Evolutionary conservation across 805 yeast genomes (phyloP), one percentile per base, ranked within the genome.

Genomic region (Wickerhamomyces sydowiorum): DNA sequence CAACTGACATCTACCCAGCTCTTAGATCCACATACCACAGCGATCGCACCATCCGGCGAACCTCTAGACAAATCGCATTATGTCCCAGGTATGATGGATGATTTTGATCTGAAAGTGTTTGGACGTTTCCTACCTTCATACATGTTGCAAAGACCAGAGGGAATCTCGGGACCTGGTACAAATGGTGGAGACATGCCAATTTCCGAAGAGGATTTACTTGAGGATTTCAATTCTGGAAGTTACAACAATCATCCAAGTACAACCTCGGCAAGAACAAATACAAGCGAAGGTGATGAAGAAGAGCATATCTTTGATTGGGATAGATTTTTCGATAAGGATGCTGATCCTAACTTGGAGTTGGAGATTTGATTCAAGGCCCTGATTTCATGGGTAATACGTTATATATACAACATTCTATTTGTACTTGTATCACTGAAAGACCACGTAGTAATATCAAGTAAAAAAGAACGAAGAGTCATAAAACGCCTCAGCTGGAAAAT

Each of bases 91-190:
- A 79, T 83, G 27, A 82, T 86, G 69, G 95, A 87, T 59, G 83
- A 82, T 47, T 64, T 88, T 39, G 96, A 88, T 57, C 74, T 85
- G 46, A 89, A 86, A 54, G 71, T 88, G 15, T 87, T 88, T 66
- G 96, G 96, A 1, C 66, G 82, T 24, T 81, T 82, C 46, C 58
- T 86, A 35, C 96, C 96, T 1, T 89, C 93, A 0, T 84, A 83
- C 54, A 84, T 86, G 91, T 68, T 80, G 22, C 60, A 60, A 37
- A 44, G 38, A 18, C 24, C 47, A 9, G 31, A 33, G 2, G 31
- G 20, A 24, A 32, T 33, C 12, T 15, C 25, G 9, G 31, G 25
- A n/a, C 38, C 42, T 15, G 32, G 32, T 3, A 17, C 19, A 6
- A 29, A 29, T 17, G 32, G 32, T 17, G 32, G 32, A 19, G 35